Base-by-base conservation (phyloP, 2,329 filamentous ascomycete species). In the Amylocarpus encephaloides region DNA sequence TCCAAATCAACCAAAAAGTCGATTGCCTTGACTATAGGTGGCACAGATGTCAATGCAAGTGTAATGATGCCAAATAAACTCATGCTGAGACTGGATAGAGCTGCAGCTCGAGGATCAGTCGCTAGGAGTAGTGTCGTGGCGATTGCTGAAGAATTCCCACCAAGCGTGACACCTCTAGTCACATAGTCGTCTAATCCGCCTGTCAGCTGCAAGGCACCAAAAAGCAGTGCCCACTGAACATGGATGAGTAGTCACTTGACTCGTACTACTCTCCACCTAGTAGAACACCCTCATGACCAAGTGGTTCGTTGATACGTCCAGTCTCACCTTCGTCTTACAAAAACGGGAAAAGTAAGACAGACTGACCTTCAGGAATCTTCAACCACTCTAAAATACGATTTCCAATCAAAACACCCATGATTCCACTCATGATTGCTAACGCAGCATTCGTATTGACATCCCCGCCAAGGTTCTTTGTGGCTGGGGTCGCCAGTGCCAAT, bases 161-260 rank as follows among this genome's bases (percentile, higher is more conserved):
- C 79, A n/a, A 82, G 63, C 1, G 78, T 78, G 3, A 83, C 77
- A 9, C 80, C 79, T n/a, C 78, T 68, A 1, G 78, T 82, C 32
- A 83, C 78, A 53, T 82, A 83, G 63, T 82, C 80, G 57, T 82
- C 79, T 75, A 43, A 16, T 41, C 40, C 34, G 19, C 11, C 11
- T 36, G 49, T 60, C 34, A 60, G 56, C 46, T 49, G 50, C 46
- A 49, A 51, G 42, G 50, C 44, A 48, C 43, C 36, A 49, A 29
- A 30, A 13, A 46, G 5, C 16, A 33, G 22, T n/a, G 15, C 18
- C 13, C 6, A 32, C 16, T 12, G 18, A 16, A 29, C 32, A 18
- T 45, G 9, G 16, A 30, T 30, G 5, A 30, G 26, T 12, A 36
- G 35, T 44, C 45, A 51, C 43, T 42, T 40, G 36, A 47, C 30